phyloP scores from a whole-genome alignment of 257 asterid species.

The Leonotis leonurus region DNA sequence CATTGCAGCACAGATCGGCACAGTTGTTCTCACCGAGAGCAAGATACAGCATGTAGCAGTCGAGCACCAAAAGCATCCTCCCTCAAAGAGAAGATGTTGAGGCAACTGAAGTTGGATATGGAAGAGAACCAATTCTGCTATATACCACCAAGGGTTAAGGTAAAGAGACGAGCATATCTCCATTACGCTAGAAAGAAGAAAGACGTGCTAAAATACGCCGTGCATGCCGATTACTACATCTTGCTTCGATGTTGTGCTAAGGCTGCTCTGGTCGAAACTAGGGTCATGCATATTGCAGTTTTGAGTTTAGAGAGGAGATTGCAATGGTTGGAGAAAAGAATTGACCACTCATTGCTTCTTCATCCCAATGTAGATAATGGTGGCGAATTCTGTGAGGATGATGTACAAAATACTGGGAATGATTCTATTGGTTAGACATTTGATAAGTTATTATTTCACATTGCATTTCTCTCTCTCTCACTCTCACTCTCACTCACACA shows the following conservation, averaged over 20 bases:
- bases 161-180: conserved; percentile 35
- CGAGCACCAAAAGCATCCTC: conserved; percentile 14
- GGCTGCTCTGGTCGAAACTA: conserved; percentile 55
- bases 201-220: conserved; percentile 45
- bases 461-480: background rate
- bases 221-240: conserved; percentile 77
- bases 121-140: conserved; percentile 56
- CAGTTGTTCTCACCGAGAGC: background rate
- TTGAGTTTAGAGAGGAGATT: conserved; percentile 62
- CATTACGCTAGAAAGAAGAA: conserved; percentile 46
- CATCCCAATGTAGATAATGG: conserved; percentile 13
- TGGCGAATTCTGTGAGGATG: conserved; percentile 25
- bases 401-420: background rate
- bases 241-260: conserved; percentile 72
- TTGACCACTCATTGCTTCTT: conserved; percentile 27
- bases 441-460: background rate
- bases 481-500: background rate
- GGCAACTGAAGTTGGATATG: conserved; percentile 58
- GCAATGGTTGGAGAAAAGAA: conserved; percentile 49
- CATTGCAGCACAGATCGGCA: conserved; percentile 3
- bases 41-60: conserved; percentile 4
- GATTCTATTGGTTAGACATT: conserved; percentile 1
- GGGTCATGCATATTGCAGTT: conserved; percentile 64
- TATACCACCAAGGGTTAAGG: conserved; percentile 43
- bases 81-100: conserved; percentile 33